phyloP scores from a whole-genome alignment of 176 grass and related monocot species.

The Avena insularis region DNA sequence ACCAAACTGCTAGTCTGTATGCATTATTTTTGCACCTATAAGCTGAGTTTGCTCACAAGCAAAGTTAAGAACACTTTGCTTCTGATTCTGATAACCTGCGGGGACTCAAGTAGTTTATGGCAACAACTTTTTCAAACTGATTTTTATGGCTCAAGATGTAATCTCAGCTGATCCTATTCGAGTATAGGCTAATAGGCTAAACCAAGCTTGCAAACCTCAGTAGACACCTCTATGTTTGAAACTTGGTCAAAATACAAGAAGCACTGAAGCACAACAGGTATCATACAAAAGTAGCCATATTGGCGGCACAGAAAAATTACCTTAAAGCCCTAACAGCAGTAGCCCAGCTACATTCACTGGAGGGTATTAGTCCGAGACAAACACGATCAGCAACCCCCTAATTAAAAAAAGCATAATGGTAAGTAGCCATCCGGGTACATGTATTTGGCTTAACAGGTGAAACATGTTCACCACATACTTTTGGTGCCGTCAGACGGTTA shows the following conservation, averaged over 20 bases:
- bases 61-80: not conserved
- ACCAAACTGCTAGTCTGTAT: conserved; percentile 19
- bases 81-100: not conserved
- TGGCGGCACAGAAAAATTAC: conserved; percentile 39
- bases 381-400: conserved; percentile 90
- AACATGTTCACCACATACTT: conserved; percentile 53
- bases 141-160: not conserved
- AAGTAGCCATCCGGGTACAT: conserved; percentile 32
- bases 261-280: conserved; percentile 2
- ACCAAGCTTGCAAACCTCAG: conserved; percentile 21
- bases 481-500: conserved; percentile 81
- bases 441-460: conserved; percentile 20
- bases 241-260: conserved; percentile 8
- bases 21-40: conserved; percentile 1
- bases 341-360: conserved; percentile 88
- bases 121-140: not conserved
- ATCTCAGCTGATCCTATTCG: not conserved
- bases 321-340: conserved; percentile 88
- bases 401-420: conserved; percentile 40
- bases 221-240: conserved; percentile 23
- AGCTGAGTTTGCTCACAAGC: conserved; percentile 10
- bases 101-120: not conserved
- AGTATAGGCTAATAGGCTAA: conserved; percentile 17
- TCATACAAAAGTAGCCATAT: not conserved
- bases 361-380: conserved; percentile 89